A percentile compares a stretch with the other conserved stretches of the same genome.
Evolutionary conservation across 306 rosid genomes (phyloP).

Genomic region (Acmispon strigosus): DNA sequence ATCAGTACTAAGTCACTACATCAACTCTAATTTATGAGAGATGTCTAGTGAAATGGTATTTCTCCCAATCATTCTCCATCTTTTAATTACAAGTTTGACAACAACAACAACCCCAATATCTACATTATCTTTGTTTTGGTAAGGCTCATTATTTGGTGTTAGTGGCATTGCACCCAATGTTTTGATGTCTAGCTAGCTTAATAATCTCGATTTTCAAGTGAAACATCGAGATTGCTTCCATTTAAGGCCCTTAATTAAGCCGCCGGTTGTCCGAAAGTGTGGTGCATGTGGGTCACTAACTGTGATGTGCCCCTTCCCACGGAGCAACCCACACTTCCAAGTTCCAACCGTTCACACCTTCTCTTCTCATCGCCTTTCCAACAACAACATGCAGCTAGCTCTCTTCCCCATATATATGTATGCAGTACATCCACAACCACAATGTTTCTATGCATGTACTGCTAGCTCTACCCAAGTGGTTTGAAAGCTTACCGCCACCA

Average conservation of each 20-base stretch:
- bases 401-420: no score
- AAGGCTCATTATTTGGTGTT: background rate
- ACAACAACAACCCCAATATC: background rate
- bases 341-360: background rate
- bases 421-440: no score
- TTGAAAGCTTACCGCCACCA: no score
- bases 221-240: constrained; percentile 9
- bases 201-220: constrained; percentile 13
- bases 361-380: background rate
- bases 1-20: no score
- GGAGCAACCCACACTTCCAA: background rate
- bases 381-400: no score
- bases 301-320: constrained; percentile 10
- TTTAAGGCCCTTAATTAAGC: constrained; percentile 4
- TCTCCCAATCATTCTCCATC: no score
- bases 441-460: no score
- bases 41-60: no score
- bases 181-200: background rate
- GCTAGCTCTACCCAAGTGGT: no score
- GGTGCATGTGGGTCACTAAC: constrained; percentile 24
- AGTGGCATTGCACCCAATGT: constrained; percentile 13
- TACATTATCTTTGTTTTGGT: constrained; percentile 16
- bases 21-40: no score
- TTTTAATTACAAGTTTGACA: background rate
- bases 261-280: constrained; percentile 19